phyloP scores from a whole-genome alignment of 148 eudicot species.

The Chenopodium quinoa region DNA sequence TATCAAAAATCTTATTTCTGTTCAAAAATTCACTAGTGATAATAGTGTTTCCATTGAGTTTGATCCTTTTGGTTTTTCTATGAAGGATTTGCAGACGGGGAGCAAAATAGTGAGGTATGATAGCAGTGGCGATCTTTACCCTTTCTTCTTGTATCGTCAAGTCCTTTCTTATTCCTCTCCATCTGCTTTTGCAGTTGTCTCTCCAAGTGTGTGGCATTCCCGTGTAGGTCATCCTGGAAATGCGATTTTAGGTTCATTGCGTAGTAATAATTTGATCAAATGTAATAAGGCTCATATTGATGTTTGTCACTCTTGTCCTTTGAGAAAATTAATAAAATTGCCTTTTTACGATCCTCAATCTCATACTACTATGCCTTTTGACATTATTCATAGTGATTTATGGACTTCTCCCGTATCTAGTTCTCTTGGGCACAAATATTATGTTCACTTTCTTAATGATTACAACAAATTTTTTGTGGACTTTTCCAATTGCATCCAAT shows the following conservation, averaged over 20 bases:
- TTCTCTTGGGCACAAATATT: no score
- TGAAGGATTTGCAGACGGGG: neutral
- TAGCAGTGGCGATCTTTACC: neutral
- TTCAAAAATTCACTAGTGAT: no score
- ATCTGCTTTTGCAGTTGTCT: neutral
- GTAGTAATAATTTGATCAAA: neutral
- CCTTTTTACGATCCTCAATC: neutral
- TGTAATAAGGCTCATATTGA: neutral
- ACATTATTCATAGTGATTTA: neutral
- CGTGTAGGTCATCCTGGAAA: no score
- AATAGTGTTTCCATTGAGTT: no score
- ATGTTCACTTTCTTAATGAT: no score
- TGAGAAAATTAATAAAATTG: neutral
- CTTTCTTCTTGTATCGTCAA: neutral
- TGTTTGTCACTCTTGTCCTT: constrained; percentile 13
- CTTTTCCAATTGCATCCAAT: no score
- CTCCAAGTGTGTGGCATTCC: neutral
- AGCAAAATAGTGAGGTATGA: neutral
- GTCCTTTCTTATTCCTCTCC: neutral
- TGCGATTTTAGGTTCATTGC: neutral
- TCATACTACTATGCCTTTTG: constrained; percentile 9
- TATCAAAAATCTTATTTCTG: no score
- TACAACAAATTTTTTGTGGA: no score
- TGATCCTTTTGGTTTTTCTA: no score
- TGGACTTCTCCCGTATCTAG: no score